These are phyloP conservation scores for Lichtheimia hyalospora DNA, from an alignment of 371 early-diverging fungal genomes.

Conservation along the genomic window DNA sequence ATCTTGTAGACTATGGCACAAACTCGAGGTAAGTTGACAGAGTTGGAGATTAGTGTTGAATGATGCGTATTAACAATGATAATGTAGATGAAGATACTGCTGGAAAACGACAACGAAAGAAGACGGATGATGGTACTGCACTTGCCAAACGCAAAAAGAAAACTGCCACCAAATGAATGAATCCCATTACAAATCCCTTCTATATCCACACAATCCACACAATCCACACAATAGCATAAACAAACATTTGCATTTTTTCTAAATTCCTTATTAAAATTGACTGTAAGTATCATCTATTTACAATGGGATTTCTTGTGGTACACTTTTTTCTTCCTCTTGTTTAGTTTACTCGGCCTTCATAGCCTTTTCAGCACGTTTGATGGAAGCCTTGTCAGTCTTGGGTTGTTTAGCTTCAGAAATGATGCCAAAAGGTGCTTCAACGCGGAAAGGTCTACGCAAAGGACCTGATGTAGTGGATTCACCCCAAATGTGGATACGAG, in stretches of 20 bases:
- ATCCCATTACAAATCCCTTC: no score
- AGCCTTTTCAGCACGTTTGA: conserved; percentile 56
- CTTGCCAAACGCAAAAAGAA: conserved; percentile 21
- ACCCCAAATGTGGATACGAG: conserved; percentile 73
- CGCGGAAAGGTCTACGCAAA: conserved; percentile 79
- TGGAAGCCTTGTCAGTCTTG: conserved; percentile 48
- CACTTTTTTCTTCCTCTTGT: neutral
- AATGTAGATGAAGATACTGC: conserved; percentile 7
- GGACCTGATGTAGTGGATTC: conserved; percentile 66
- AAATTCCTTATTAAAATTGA: no score
- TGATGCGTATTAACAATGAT: neutral
- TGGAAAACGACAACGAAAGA: conserved; percentile 22
- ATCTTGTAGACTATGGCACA: neutral
- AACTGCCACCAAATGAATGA: neutral
- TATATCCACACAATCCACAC: no score
- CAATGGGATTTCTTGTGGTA: no score
- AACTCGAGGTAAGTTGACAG: neutral
- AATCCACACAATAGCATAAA: no score
- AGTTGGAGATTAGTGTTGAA: neutral
- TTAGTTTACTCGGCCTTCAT: conserved; percentile 39
- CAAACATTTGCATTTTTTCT: no score
- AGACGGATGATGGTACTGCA: conserved; percentile 13
- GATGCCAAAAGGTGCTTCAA: conserved; percentile 60
- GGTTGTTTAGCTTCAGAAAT: conserved; percentile 29
- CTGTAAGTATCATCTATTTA: no score